These are phyloP conservation scores for Apophysomyces trapeziformis DNA, from an alignment of 371 early-diverging fungal genomes.

Conservation along the genomic window DNA sequence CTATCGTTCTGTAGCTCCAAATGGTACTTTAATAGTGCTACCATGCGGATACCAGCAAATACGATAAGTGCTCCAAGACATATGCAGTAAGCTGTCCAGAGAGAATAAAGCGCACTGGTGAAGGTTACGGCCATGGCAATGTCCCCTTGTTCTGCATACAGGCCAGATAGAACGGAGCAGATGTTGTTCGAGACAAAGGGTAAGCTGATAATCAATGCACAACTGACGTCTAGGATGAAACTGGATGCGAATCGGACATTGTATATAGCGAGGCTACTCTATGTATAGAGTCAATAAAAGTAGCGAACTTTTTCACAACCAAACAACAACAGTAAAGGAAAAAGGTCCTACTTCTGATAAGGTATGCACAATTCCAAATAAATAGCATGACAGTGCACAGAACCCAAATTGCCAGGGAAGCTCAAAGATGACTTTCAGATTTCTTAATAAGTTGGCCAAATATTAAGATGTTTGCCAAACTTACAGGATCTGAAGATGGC, in stretches of 20 bases:
- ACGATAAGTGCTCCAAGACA: slow-evolving; percentile 20
- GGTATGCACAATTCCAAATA: slow-evolving; percentile 48
- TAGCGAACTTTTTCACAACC: neutral
- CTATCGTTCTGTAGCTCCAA: slow-evolving; percentile 24
- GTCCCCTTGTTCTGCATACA: slow-evolving; percentile 30
- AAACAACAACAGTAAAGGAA: neutral
- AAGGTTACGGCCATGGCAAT: slow-evolving; percentile 22
- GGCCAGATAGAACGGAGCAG: slow-evolving; percentile 29
- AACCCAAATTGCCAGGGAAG: slow-evolving; percentile 51
- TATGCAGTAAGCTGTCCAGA: slow-evolving; percentile 23
- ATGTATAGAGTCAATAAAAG: neutral
- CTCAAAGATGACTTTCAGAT: slow-evolving; percentile 36
- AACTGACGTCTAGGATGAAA: slow-evolving; percentile 23
- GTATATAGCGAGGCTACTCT: slow-evolving; percentile 35
- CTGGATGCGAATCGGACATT: slow-evolving; percentile 25
- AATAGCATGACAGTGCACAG: slow-evolving; percentile 38
- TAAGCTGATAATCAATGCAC: slow-evolving; percentile 19
- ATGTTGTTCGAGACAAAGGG: slow-evolving; percentile 44
- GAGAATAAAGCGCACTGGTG: slow-evolving; percentile 29
- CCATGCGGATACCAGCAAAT: slow-evolving; percentile 24
- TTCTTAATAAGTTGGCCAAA: neutral
- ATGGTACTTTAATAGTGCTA: slow-evolving; percentile 20
- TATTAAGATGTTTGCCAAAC: neutral
- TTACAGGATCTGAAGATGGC: slow-evolving; percentile 1
- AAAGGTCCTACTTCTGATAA: slow-evolving; percentile 35